Conservation (phyloP, 805 yeast genomes). For the Candida vaughaniae region DNA sequence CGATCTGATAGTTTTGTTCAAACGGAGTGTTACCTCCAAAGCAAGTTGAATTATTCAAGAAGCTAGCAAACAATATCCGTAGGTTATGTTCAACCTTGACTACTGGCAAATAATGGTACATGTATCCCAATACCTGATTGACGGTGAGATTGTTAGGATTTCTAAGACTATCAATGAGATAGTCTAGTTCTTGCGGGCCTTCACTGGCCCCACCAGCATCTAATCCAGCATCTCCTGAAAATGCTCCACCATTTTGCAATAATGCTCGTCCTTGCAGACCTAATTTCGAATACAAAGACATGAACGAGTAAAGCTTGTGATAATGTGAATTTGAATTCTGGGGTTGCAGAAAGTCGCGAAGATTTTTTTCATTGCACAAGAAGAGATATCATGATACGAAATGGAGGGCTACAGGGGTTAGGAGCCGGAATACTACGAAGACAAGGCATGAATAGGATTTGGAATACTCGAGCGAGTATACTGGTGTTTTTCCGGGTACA, state of each 20-base stretch:
- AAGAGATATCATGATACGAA: too few relatives aligned
- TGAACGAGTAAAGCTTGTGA: slow-evolving; percentile 6
- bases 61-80: slow-evolving; percentile 41
- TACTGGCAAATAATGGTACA: slow-evolving; percentile 52
- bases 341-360: slow-evolving; percentile 3
- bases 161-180: slow-evolving; percentile 42
- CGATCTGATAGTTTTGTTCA: slow-evolving; percentile 34
- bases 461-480: too few relatives aligned
- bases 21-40: slow-evolving; percentile 22
- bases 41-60: slow-evolving; percentile 43
- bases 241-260: background rate
- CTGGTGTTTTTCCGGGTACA: too few relatives aligned
- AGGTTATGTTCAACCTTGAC: slow-evolving; percentile 49
- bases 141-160: slow-evolving; percentile 36
- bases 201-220: background rate
- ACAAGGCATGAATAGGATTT: too few relatives aligned
- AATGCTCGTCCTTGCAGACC: slow-evolving; percentile 14
- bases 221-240: background rate
- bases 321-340: slow-evolving; percentile 3
- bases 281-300: slow-evolving; percentile 15
- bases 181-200: slow-evolving; percentile 47
- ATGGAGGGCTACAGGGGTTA: too few relatives aligned
- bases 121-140: slow-evolving; percentile 40
- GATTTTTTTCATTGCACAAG: too few relatives aligned
- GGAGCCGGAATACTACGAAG: too few relatives aligned